Evolutionary conservation across 1,139 yeast species (phyloP).

Genomic region (Zhuliangozyma blackwelliae): DNA sequence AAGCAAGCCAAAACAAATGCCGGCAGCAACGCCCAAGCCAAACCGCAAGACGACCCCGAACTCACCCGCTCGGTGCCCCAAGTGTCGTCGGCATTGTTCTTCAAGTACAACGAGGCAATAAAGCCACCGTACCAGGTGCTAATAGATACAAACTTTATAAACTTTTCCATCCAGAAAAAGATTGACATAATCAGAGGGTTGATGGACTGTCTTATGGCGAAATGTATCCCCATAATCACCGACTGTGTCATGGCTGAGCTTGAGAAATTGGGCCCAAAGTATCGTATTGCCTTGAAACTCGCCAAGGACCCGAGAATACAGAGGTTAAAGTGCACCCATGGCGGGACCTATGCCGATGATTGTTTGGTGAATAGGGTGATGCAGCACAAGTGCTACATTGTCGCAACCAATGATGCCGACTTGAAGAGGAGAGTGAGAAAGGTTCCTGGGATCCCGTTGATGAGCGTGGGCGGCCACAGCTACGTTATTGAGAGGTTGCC

Average conservation of each 20-base stretch:
- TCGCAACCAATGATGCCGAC: constrained; percentile 98
- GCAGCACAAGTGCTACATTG: constrained; percentile 95
- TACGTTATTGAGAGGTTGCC: constrained; percentile 94
- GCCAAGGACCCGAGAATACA: constrained; percentile 93
- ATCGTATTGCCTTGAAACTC: constrained; percentile 83
- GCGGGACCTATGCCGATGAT: constrained; percentile 98
- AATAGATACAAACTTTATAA: constrained; percentile 93
- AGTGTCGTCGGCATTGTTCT: constrained; percentile 90
- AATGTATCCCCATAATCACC: constrained; percentile 91
- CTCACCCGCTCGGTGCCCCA: constrained; percentile 84
- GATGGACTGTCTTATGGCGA: constrained; percentile 93
- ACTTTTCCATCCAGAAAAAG: constrained; percentile 92
- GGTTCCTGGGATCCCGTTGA: constrained; percentile 93
- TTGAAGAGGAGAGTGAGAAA: constrained; percentile 89
- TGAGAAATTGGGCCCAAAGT: constrained; percentile 92
- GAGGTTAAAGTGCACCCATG: constrained; percentile 83
- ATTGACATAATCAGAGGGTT: constrained; percentile 89
- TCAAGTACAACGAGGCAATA: constrained; percentile 89
- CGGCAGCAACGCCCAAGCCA: constrained; percentile 19
- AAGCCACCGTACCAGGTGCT: constrained; percentile 96
- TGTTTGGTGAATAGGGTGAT: constrained; percentile 88
- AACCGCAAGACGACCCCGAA: constrained; percentile 65
- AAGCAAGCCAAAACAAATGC: constrained; percentile 19
- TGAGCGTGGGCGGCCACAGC: constrained; percentile 93
- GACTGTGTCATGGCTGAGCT: constrained; percentile 98